Percentiles rank a stretch among this genome's conserved stretches.
These are phyloP conservation scores for Chalciporus chontae DNA, from an alignment of 768 basidiomycete species.

Conservation along the genomic window DNA sequence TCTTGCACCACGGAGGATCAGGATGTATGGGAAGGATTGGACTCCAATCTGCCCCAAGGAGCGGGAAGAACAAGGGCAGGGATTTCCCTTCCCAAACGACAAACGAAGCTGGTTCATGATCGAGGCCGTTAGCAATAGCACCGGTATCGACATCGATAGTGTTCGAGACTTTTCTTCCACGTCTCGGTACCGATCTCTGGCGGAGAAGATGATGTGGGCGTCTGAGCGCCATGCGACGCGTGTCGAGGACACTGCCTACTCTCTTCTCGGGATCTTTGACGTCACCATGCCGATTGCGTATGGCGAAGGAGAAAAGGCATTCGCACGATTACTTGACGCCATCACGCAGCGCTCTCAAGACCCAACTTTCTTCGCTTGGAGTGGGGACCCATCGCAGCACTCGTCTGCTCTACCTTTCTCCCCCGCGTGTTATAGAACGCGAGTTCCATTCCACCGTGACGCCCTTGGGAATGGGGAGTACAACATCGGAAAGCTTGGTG, in stretches of 20 bases:
- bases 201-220: constrained; percentile 8
- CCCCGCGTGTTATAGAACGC: neutral
- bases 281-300: constrained; percentile 6
- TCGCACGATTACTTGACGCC: constrained; percentile 1
- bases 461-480: too few relatives aligned
- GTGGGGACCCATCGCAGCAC: neutral
- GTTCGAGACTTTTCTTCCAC: neutral
- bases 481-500: too few relatives aligned
- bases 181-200: neutral
- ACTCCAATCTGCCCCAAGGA: neutral
- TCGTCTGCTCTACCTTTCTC: neutral
- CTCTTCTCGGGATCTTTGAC: constrained; percentile 5
- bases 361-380: constrained; percentile 2
- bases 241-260: constrained; percentile 3
- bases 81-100: neutral
- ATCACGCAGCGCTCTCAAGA: neutral
- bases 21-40: constrained; percentile 4
- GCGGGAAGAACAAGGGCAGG: too few relatives aligned
- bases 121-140: neutral
- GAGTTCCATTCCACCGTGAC: too few relatives aligned
- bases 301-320: constrained; percentile 1
- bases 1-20: neutral
- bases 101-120: neutral
- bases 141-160: neutral
- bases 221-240: neutral